A percentile compares a stretch with the other conserved stretches of the same genome.
These are phyloP conservation scores for Geranium brycei DNA, from an alignment of 345 rosid genomes.

Conservation along the genomic window DNA sequence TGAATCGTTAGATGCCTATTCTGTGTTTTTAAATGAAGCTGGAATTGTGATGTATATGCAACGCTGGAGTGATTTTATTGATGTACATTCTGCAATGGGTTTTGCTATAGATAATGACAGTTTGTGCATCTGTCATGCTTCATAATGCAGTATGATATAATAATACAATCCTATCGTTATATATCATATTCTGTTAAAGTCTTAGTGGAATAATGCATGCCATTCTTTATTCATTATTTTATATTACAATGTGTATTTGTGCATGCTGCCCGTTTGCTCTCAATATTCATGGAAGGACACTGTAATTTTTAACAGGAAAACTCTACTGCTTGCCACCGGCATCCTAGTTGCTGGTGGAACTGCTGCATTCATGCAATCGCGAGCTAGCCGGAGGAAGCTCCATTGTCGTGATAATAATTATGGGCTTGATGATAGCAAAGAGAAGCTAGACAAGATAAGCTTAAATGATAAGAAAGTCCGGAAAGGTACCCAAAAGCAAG, in stretches of 20 bases:
- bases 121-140: not conserved
- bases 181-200: too few species aligned
- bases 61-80: not conserved
- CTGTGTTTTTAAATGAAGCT: too few species aligned
- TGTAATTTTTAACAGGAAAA: slow-evolving; percentile 43
- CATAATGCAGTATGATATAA: too few species aligned
- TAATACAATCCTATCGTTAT: too few species aligned
- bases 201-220: too few species aligned
- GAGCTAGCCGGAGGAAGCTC: slow-evolving; percentile 26
- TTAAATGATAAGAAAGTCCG: slow-evolving; percentile 24
- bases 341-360: slow-evolving; percentile 79
- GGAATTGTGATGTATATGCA: not conserved
- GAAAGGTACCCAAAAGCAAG: slow-evolving; percentile 36
- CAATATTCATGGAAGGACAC: not conserved
- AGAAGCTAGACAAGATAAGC: slow-evolving; percentile 22
- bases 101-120: too few species aligned
- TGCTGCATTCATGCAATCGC: slow-evolving; percentile 59
- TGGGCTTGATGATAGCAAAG: slow-evolving; percentile 35
- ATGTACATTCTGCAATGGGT: not conserved
- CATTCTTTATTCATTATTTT: too few species aligned
- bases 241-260: not conserved
- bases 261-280: not conserved
- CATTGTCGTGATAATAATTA: slow-evolving; percentile 30
- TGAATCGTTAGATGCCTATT: too few species aligned
- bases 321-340: slow-evolving; percentile 68